Base-by-base conservation (phyloP, 2,329 filamentous ascomycete species). In the Sarocladium kiliense region DNA sequence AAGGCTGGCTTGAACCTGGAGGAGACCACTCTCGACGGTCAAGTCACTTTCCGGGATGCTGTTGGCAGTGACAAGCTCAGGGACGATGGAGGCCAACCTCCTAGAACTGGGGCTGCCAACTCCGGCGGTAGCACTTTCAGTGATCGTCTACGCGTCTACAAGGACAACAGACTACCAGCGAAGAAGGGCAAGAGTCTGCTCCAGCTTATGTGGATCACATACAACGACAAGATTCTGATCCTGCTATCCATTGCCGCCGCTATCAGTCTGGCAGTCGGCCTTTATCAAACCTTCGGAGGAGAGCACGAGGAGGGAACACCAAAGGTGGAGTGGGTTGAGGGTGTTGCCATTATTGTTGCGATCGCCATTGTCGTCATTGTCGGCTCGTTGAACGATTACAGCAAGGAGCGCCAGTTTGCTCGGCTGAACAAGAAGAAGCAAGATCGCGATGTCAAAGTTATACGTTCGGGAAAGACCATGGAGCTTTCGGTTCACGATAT, bases 151-250 rank as follows among this genome's bases (percentile, higher is more conserved):
- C 84, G 87, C 34, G 81, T 91, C 27, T 91, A 82, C 66, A 79
- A 77, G 61, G 86, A 90, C 68, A 92, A 92, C 65, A 76, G 82
- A 42, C 72, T 92, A 34, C 88, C 88, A 0, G 85, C 82, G 63
- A 86, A 87, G 68, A 89, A 91, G 71, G 80, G 86, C 44, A 91
- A 91, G 73, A 86, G 76, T 59, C 77, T 91, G 39, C 74, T 89
- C 44, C 75, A 88, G 65, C 75, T 92, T 41, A 87, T 89, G 70
- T 91, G 88, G 88, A 88, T 91, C 63, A 89, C 88, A 0, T 90
- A 90, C 68, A 89, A 91, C 71, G 88, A 92, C 76, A 92, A 91
- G 67, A 86, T 92, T 3, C 74, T 91, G 45, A 87, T 90, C 57
- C 74, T 91, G 5, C 75, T 91, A 55, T 88, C 86, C 0, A 74